Conservation (phyloP, 2,329 filamentous ascomycete genomes). For the Aspergillus sp. region DNA sequence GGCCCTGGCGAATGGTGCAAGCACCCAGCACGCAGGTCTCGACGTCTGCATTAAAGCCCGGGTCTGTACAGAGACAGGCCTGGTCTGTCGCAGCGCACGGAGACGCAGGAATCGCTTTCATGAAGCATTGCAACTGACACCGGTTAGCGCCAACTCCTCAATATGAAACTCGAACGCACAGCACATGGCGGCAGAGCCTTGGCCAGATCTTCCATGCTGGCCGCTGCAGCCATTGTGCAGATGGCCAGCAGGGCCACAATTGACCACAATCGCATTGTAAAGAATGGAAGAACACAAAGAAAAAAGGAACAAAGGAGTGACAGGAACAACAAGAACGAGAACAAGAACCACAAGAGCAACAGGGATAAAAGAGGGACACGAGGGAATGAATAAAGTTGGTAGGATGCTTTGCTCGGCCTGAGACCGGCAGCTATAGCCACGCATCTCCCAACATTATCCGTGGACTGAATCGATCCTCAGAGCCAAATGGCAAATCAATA, state of each 20-base stretch:
- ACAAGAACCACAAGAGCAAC: no score
- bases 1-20: constrained; percentile 39
- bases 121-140: constrained; percentile 26
- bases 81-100: constrained; percentile 38
- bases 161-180: not conserved
- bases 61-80: constrained; percentile 42
- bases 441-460: no score
- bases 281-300: not conserved
- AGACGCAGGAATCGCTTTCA: constrained; percentile 30
- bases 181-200: not conserved
- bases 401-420: no score
- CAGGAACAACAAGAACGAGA: no score
- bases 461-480: no score
- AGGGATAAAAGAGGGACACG: no score
- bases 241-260: not conserved
- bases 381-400: no score
- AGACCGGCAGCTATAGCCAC: no score
- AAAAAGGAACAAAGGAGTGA: not conserved
- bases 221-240: not conserved
- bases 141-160: not conserved
- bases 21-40: constrained; percentile 34
- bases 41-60: constrained; percentile 30
- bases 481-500: no score
- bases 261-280: not conserved
- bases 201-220: not conserved